Evolutionary conservation across 2,329 filamentous ascomycete species (phyloP), one percentile per base, ranked within the genome.

Genomic region (Rasamsonia emersonii): DNA sequence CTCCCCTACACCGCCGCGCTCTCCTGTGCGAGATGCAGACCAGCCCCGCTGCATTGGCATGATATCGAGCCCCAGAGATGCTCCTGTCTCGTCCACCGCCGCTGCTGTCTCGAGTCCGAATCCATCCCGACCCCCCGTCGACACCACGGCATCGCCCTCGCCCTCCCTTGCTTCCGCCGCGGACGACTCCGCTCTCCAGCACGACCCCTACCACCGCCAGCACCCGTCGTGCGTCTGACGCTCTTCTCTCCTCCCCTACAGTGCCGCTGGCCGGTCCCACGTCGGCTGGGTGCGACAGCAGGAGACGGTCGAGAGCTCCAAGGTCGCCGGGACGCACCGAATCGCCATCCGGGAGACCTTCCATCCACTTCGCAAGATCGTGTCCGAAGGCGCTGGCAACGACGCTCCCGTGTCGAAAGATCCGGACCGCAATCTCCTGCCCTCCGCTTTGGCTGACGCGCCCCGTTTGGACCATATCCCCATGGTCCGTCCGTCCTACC

Each of bases 141-240:
- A 18, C 20, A 14, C 20, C 9, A 21, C 24, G 16, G 36, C 38
- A 37, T 23, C 20, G 19, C 26, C 28, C 16, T 11, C 43, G 40
- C 42, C 36, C 44, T 47, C 42, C 46, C 43, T 44, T 40, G 41
- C 47, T 46, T 46, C 51, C 50, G 46, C 44, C 51, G 57, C 57
- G 54, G 54, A 59, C 52, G 51, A 56, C 46, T 54, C 53, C 51
- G 46, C 50, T 41, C 49, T 41, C 49, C 50, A 49, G 47, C 42
- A 47, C 35, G 37, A 45, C 38, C 49, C 49, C 30, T 46, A 53
- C 34, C 44, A 43, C 27, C 17, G 11, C 30, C 15, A 17, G 38
- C 43, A 34, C 31, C 25, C 34, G 33, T n/a, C 36, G 21, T 30
- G 38, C 53, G 14, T 42, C 52, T 24, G 41, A 52, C 30, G 38